Evolutionary conservation across 2,329 filamentous ascomycete species (phyloP).

Genomic region (Leptodontidium sp.): DNA sequence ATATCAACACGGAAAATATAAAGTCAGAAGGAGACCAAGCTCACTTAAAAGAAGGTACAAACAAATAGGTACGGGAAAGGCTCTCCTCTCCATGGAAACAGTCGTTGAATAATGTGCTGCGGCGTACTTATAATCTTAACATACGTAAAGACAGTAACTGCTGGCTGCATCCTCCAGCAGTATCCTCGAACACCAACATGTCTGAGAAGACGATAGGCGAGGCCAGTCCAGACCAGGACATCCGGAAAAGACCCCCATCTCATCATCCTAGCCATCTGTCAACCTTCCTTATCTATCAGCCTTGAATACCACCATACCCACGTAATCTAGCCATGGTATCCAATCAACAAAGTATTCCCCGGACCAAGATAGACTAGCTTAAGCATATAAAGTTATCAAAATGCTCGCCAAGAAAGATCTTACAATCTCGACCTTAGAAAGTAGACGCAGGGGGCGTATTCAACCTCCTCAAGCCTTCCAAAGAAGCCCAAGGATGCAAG

Average conservation of each 20-base stretch:
- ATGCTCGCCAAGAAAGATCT: too few species aligned
- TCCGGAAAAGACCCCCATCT: background rate
- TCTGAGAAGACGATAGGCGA: background rate
- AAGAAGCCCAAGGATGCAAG: too few species aligned
- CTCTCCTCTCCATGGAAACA: background rate
- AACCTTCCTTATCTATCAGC: conserved; percentile 6
- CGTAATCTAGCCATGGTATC: too few species aligned
- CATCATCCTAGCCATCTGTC: background rate
- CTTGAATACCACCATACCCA: too few species aligned
- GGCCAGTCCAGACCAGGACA: background rate
- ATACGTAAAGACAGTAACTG: too few species aligned
- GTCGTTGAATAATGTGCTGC: background rate
- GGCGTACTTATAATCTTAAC: too few species aligned
- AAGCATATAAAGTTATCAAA: background rate
- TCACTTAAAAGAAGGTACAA: background rate
- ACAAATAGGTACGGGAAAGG: background rate
- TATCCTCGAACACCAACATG: background rate
- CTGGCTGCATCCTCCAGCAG: background rate
- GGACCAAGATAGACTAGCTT: background rate
- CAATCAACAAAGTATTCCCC: too few species aligned
- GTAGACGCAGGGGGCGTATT: too few species aligned
- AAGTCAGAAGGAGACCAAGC: background rate
- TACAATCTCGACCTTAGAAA: too few species aligned
- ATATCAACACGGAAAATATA: background rate
- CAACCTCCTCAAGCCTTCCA: too few species aligned